A percentile compares a stretch with the other conserved stretches of the same genome.
Conservation (phyloP, 805 yeast species). For the Wickerhamomyces bovis region DNA sequence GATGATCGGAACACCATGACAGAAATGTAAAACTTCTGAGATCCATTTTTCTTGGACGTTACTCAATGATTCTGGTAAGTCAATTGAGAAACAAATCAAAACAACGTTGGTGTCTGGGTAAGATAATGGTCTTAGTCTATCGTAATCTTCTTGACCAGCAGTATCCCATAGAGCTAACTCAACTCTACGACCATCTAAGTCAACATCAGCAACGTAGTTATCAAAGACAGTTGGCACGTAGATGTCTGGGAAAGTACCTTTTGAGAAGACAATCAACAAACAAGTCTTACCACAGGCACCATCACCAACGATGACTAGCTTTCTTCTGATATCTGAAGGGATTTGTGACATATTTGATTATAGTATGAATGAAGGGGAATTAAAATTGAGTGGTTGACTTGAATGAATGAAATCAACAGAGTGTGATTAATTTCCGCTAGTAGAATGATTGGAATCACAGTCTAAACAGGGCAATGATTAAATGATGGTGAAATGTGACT, state of each 20-base stretch:
- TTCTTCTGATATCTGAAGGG: constrained; percentile 46
- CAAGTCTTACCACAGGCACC: constrained; percentile 98
- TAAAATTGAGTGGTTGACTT: not conserved
- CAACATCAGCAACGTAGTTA: constrained; percentile 96
- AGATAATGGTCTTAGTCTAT: constrained; percentile 83
- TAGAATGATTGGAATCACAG: not conserved
- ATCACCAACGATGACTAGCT: constrained; percentile 92
- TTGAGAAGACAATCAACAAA: constrained; percentile 76
- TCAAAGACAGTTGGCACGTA: constrained; percentile 96
- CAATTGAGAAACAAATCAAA: constrained; percentile 85
- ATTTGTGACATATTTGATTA: constrained; percentile 21
- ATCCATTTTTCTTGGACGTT: constrained; percentile 96
- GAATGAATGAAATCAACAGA: not conserved
- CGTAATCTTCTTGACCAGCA: constrained; percentile 97
- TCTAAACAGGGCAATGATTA: not conserved
- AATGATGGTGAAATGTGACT: not conserved
- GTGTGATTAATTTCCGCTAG: not conserved
- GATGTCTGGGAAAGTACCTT: constrained; percentile 89
- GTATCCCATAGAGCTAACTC: constrained; percentile 97
- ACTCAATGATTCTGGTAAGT: constrained; percentile 86
- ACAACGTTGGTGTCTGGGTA: constrained; percentile 93
- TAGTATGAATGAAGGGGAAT: not conserved
- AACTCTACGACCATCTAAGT: constrained; percentile 83
- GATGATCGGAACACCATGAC: constrained; percentile 90
- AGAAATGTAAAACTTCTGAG: constrained; percentile 87